Conservation (phyloP, 1,284 basidiomycete genomes). For the Ustilago tritici region DNA sequence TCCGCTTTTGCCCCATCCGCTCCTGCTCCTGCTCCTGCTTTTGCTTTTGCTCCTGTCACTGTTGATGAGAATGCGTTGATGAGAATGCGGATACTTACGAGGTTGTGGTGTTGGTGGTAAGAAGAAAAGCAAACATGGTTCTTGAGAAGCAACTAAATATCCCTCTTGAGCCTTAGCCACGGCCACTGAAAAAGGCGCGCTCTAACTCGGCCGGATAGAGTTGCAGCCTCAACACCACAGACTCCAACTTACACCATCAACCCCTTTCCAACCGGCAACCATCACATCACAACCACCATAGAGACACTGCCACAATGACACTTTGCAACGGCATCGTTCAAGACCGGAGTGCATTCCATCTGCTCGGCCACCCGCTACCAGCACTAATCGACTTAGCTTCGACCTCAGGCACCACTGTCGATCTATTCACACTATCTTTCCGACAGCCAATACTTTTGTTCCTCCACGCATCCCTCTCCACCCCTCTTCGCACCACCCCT, state of each 20-base stretch:
- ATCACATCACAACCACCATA: not conserved
- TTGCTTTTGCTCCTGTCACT: not conserved
- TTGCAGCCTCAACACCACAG: too few species aligned
- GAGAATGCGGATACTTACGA: conserved; percentile 10
- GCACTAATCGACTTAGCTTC: conserved; percentile 55
- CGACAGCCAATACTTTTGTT: conserved; percentile 60
- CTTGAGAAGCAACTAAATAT: not conserved
- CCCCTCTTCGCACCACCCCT: conserved; percentile 19
- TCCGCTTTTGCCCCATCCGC: conserved; percentile 20
- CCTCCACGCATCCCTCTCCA: conserved; percentile 40
- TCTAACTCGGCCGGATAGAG: too few species aligned
- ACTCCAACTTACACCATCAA: too few species aligned
- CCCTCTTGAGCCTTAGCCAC: too few species aligned
- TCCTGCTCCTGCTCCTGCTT: not conserved
- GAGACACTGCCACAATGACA: not conserved
- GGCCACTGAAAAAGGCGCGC: not conserved
- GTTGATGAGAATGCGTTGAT: not conserved
- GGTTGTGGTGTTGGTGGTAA: conserved; percentile 17
- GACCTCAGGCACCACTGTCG: conserved; percentile 50
- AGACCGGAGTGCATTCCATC: conserved; percentile 57
- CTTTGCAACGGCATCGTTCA: not conserved
- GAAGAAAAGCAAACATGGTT: not conserved
- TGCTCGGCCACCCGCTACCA: conserved; percentile 64
- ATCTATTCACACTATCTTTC: conserved; percentile 63
- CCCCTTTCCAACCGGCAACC: too few species aligned